Evolutionary conservation across 1,139 yeast genomes (phyloP).

Genomic region (Lodderomyces margitis): DNA sequence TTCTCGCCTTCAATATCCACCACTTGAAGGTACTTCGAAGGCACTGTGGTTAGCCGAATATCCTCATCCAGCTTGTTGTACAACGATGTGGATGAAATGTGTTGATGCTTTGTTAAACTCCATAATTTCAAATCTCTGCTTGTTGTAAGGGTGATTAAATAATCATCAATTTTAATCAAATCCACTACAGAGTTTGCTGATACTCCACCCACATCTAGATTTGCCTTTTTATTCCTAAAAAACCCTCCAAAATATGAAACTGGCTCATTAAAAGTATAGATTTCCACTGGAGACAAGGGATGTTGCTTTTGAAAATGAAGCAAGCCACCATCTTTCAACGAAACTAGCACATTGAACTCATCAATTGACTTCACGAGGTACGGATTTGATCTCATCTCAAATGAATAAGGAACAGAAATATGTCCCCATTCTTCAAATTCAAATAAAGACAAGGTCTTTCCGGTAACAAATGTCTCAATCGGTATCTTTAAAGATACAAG

Average conservation of each 20-base stretch:
- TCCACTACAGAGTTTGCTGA: slow-evolving; percentile 36
- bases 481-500: slow-evolving; percentile 32
- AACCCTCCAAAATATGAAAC: slow-evolving; percentile 43
- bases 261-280: slow-evolving; percentile 51
- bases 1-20: slow-evolving; percentile 13
- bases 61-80: slow-evolving; percentile 14
- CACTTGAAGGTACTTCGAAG: slow-evolving; percentile 30
- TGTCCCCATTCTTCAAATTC: slow-evolving; percentile 54
- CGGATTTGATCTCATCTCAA: slow-evolving; percentile 64
- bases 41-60: slow-evolving; percentile 32
- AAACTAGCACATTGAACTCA: slow-evolving; percentile 44
- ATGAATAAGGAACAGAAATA: slow-evolving; percentile 69
- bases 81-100: slow-evolving; percentile 16
- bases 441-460: slow-evolving; percentile 23
- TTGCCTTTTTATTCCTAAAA: slow-evolving; percentile 17
- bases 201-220: slow-evolving; percentile 26
- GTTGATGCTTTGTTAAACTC: slow-evolving; percentile 43
- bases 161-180: slow-evolving; percentile 15
- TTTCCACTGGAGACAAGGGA: slow-evolving; percentile 42
- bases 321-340: slow-evolving; percentile 72
- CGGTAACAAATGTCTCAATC: slow-evolving; percentile 30
- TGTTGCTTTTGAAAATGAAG: slow-evolving; percentile 46
- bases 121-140: slow-evolving; percentile 54
- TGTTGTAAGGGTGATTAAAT: slow-evolving; percentile 37
- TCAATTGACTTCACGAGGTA: slow-evolving; percentile 50